Conservation (phyloP, 2,329 filamentous ascomycete genomes). For the Sporothrix inflata region DNA sequence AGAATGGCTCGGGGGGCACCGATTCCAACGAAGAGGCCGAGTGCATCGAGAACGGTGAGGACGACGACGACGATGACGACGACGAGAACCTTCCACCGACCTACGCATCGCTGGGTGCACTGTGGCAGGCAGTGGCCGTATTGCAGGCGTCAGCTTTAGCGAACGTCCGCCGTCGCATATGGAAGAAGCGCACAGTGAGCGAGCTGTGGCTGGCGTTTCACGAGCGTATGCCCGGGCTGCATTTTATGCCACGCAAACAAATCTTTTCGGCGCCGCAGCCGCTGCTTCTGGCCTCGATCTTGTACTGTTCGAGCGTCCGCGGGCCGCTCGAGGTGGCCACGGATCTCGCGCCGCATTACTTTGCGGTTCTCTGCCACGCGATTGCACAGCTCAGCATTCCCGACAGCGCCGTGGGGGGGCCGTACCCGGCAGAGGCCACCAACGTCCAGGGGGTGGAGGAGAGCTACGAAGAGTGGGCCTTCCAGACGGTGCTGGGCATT, state of each 20-base stretch:
- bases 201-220: constrained; percentile 42
- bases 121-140: constrained; percentile 28
- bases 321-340: constrained; percentile 26
- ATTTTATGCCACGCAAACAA: constrained; percentile 50
- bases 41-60: background rate
- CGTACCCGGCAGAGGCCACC: background rate
- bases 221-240: constrained; percentile 49
- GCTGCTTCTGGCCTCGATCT: constrained; percentile 48
- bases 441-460: background rate
- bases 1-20: too few species aligned
- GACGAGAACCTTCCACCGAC: background rate
- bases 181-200: constrained; percentile 27
- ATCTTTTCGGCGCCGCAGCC: constrained; percentile 49
- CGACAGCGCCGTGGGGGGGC: constrained; percentile 28
- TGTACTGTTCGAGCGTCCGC: constrained; percentile 44
- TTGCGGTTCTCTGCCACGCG: constrained; percentile 31
- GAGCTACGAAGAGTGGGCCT: constrained; percentile 33
- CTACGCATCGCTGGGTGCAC: constrained; percentile 27
- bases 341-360: constrained; percentile 33
- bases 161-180: constrained; percentile 17
- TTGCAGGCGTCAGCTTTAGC: constrained; percentile 8
- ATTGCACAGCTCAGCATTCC: constrained; percentile 33
- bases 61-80: background rate
- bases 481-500: constrained; percentile 34
- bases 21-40: too few species aligned